phyloP scores from a whole-genome alignment of 129 eudicot species.

The Lactuca saligna region DNA sequence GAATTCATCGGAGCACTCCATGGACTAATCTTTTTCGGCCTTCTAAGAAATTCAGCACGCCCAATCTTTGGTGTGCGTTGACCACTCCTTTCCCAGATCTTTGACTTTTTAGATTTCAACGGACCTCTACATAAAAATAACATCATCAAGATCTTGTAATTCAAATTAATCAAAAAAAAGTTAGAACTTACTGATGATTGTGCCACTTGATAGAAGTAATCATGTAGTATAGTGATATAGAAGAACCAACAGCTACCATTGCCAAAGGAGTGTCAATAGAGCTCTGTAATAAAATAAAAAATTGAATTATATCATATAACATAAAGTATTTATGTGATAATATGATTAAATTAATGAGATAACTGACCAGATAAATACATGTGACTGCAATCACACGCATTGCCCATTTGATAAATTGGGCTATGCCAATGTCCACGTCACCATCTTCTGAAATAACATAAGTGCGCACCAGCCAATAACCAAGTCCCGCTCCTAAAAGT shows the following conservation, averaged over 20 bases:
- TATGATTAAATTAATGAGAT: background rate
- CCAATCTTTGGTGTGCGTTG: constrained; percentile 32
- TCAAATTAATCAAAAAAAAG: background rate
- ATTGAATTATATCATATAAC: background rate
- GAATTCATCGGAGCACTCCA: constrained; percentile 44
- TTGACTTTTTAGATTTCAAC: constrained; percentile 23
- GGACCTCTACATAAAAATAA: constrained; percentile 36
- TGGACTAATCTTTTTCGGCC: constrained; percentile 40
- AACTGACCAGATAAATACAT: constrained; percentile 61
- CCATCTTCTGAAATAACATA: constrained; percentile 77
- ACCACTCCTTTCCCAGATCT: constrained; percentile 35
- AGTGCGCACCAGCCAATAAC: constrained; percentile 79
- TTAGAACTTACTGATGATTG: constrained; percentile 46
- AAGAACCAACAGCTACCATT: constrained; percentile 43
- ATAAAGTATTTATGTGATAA: background rate
- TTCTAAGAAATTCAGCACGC: constrained; percentile 69
- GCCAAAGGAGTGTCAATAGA: constrained; percentile 78
- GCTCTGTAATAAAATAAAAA: constrained; percentile 47
- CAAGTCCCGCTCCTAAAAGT: constrained; percentile 80
- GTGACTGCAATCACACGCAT: constrained; percentile 68
- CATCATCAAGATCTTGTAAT: constrained; percentile 3
- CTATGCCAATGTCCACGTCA: constrained; percentile 71
- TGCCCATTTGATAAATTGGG: constrained; percentile 92
- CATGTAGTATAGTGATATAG: constrained; percentile 37
- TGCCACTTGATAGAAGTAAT: constrained; percentile 42